Base-by-base conservation (phyloP, 208 protist species). In the Acanthamoeba sp. region DNA sequence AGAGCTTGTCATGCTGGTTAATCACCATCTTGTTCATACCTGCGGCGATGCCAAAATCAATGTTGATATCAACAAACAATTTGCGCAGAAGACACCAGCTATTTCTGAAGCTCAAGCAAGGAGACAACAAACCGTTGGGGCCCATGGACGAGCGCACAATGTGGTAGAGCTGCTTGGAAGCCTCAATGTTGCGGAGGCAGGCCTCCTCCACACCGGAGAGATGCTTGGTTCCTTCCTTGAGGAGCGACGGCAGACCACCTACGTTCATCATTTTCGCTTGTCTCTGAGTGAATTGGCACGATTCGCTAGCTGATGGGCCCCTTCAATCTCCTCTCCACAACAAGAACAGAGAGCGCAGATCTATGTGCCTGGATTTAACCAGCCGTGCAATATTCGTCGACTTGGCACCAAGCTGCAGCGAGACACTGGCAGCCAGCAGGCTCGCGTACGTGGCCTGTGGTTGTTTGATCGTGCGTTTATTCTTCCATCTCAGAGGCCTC, bases 1-100 rank as follows among this genome's bases (percentile, higher is more conserved):
- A 99, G 12, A 99, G 96, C 97, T 99, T 99, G 94, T 99, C 99
- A 1, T 99, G 97, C 94, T 99, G 98, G 97, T 99, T 99, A 93
- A 99, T 99, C 38, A 99, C 98, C 98, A 99, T 99, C 98, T 99
- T 99, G 96, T 99, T 99, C 95, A 99, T 98, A 18, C 99, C 97
- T 97, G 57, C 18, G 42, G 24, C 22, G 36, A 94, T 93, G 42
- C 29, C 27, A n/a, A 95, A 7, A 76, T 88, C 90, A 87, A 80
- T 29, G 29, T 80, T 20, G 73, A 29, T 2, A 22, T 48, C 6
- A 88, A 82, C 71, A 93, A 38, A 16, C 93, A 91, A 95, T 36
- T 2, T 45, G 40, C 7, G 73, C 20, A 16, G 9, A 52, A 45
- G 45, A 36, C 32, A 32, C 20, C 38, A 29, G 73, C 38, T 16